Evolutionary conservation across 2,329 filamentous ascomycete genomes (phyloP).

Genomic region (Botryosphaeria dothidea): DNA sequence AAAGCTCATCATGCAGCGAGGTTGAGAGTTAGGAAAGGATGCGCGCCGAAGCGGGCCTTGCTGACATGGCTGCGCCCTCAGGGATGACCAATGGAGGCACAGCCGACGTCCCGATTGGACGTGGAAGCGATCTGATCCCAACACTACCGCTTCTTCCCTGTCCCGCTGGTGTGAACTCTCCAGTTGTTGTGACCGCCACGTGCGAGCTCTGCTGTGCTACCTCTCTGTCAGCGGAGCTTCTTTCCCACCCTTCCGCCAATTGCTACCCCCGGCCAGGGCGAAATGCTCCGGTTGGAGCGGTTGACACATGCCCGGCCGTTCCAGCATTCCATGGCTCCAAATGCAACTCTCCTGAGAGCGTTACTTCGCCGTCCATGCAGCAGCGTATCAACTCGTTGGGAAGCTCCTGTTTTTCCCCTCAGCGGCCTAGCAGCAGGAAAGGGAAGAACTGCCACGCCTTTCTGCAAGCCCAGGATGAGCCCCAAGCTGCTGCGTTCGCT

Average conservation of each 20-base stretch:
- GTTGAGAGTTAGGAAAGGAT: not conserved
- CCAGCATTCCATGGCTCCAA: not conserved
- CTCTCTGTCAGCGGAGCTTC: not conserved
- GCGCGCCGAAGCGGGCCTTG: not conserved
- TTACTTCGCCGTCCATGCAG: constrained; percentile 8
- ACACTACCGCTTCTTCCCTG: not conserved
- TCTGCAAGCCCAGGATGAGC: not conserved
- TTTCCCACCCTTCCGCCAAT: not conserved
- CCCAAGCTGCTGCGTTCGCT: not conserved
- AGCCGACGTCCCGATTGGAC: not conserved
- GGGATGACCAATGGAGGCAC: not conserved
- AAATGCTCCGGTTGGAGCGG: not conserved
- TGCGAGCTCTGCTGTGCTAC: not conserved
- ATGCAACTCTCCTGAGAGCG: not conserved
- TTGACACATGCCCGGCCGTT: not conserved
- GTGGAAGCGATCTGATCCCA: not conserved
- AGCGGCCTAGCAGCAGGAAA: not conserved
- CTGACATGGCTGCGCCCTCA: not conserved
- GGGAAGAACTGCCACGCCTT: not conserved
- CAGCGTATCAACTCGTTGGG: not conserved
- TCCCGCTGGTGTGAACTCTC: not conserved
- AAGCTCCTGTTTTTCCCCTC: not conserved
- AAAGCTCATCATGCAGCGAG: not conserved
- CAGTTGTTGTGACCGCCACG: not conserved
- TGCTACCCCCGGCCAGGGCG: not conserved